These are phyloP conservation scores for Taphrina communis DNA, from an alignment of 1,139 yeast species.

Conservation along the genomic window DNA sequence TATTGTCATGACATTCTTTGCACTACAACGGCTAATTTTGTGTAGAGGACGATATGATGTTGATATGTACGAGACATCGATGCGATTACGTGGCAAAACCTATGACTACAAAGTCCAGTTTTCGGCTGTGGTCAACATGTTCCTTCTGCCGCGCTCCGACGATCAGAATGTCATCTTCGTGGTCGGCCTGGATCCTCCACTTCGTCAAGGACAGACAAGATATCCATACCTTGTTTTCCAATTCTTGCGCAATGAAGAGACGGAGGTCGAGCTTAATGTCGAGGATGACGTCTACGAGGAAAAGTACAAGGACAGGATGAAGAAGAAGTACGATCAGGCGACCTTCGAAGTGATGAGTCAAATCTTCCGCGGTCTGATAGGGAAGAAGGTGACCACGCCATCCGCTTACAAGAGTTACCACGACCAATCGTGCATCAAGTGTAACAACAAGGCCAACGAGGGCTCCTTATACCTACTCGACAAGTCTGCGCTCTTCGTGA, in stretches of 20 bases:
- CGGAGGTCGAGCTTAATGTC: slow-evolving; percentile 85
- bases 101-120: slow-evolving; percentile 96
- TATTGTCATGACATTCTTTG: slow-evolving; percentile 44
- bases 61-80: slow-evolving; percentile 85
- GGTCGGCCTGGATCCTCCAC: slow-evolving; percentile 92
- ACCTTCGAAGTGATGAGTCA: slow-evolving; percentile 89
- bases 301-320: slow-evolving; percentile 77
- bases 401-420: slow-evolving; percentile 57
- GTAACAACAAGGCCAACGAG: slow-evolving; percentile 93
- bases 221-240: slow-evolving; percentile 92
- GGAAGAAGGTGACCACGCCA: slow-evolving; percentile 81
- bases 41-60: slow-evolving; percentile 91
- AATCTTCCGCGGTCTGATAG: slow-evolving; percentile 87
- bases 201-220: slow-evolving; percentile 93
- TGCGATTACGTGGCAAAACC: slow-evolving; percentile 94
- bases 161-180: slow-evolving; percentile 87
- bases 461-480: slow-evolving; percentile 92
- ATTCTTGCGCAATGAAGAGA: slow-evolving; percentile 85
- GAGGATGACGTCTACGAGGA: slow-evolving; percentile 66
- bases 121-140: slow-evolving; percentile 85
- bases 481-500: slow-evolving; percentile 84
- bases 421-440: slow-evolving; percentile 79
- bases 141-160: slow-evolving; percentile 91
- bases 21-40: slow-evolving; percentile 47
- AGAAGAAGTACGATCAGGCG: slow-evolving; percentile 74